Evolutionary conservation across 371 early-diverging fungal genomes (phyloP).

Genomic region (Saksenaea vasiformis): DNA sequence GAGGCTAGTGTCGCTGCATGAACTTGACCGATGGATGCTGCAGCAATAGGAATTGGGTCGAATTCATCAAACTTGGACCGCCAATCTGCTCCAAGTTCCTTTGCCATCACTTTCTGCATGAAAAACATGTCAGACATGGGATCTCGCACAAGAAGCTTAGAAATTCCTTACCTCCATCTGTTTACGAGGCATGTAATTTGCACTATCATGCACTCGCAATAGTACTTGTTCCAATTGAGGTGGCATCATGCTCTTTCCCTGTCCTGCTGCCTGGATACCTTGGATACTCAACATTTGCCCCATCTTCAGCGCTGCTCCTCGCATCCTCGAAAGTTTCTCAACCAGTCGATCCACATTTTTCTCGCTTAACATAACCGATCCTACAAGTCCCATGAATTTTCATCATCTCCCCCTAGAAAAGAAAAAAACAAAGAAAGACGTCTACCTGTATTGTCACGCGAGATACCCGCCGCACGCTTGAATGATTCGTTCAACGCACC

Average conservation of each 20-base stretch:
- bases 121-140: neutral
- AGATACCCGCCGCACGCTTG: constrained; percentile 61
- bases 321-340: constrained; percentile 86
- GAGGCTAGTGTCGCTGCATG: constrained; percentile 71
- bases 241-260: constrained; percentile 61
- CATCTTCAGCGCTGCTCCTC: constrained; percentile 96
- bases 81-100: constrained; percentile 84
- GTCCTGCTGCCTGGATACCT: constrained; percentile 54
- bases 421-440: constrained; percentile 4
- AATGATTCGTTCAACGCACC: constrained; percentile 78
- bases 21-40: constrained; percentile 97
- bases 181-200: constrained; percentile 91
- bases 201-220: constrained; percentile 89
- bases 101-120: constrained; percentile 61
- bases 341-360: constrained; percentile 89
- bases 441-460: constrained; percentile 30
- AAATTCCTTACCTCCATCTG: constrained; percentile 70
- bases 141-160: constrained; percentile 4
- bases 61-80: constrained; percentile 66
- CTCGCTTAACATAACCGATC: constrained; percentile 68
- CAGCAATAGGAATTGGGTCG: constrained; percentile 83
- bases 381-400: constrained; percentile 9
- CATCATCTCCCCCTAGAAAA: neutral
- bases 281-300: constrained; percentile 98
- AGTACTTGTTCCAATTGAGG: constrained; percentile 83